Percentiles rank a stretch among this genome's conserved stretches.
These are phyloP conservation scores for Claviceps sp. DNA, from an alignment of 2,329 filamentous ascomycete genomes.

Conservation along the genomic window DNA sequence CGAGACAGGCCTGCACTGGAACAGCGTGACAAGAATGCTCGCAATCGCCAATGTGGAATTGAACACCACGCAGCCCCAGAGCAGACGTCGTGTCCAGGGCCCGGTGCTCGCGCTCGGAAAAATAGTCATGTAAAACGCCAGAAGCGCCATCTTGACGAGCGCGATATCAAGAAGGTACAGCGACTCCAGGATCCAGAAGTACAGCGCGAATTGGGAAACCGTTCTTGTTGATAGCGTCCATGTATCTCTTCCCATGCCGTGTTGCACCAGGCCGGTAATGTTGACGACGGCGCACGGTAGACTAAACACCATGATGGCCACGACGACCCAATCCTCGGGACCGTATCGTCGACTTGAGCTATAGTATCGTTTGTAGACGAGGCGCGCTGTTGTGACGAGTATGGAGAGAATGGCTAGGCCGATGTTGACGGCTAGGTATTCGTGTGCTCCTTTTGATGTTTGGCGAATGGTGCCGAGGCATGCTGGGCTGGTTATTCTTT, in stretches of 20 bases:
- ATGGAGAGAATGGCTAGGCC: slow-evolving; percentile 15
- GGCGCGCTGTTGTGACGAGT: slow-evolving; percentile 22
- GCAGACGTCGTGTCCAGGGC: slow-evolving; percentile 14
- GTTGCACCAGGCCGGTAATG: slow-evolving; percentile 13
- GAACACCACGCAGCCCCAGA: slow-evolving; percentile 25
- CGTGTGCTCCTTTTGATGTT: neutral
- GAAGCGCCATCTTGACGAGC: slow-evolving; percentile 33
- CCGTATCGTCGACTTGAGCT: slow-evolving; percentile 15
- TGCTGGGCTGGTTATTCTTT: slow-evolving; percentile 1
- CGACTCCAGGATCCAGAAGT: slow-evolving; percentile 25
- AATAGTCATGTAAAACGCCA: slow-evolving; percentile 38
- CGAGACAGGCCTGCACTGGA: slow-evolving; percentile 34
- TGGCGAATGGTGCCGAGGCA: neutral
- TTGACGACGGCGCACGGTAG: slow-evolving; percentile 17
- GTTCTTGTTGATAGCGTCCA: slow-evolving; percentile 27
- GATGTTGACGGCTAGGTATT: slow-evolving; percentile 1
- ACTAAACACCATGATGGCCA: slow-evolving; percentile 12
- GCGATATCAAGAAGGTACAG: slow-evolving; percentile 30
- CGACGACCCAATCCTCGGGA: slow-evolving; percentile 19
- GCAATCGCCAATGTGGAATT: slow-evolving; percentile 21
- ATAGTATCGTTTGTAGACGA: slow-evolving; percentile 16
- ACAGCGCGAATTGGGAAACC: slow-evolving; percentile 27
- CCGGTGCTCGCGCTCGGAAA: slow-evolving; percentile 26
- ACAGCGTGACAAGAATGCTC: slow-evolving; percentile 28
- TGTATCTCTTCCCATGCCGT: slow-evolving; percentile 31